Evolutionary conservation across 2,329 filamentous ascomycete genomes (phyloP).

Genomic region (Metarhizium guizhouense): DNA sequence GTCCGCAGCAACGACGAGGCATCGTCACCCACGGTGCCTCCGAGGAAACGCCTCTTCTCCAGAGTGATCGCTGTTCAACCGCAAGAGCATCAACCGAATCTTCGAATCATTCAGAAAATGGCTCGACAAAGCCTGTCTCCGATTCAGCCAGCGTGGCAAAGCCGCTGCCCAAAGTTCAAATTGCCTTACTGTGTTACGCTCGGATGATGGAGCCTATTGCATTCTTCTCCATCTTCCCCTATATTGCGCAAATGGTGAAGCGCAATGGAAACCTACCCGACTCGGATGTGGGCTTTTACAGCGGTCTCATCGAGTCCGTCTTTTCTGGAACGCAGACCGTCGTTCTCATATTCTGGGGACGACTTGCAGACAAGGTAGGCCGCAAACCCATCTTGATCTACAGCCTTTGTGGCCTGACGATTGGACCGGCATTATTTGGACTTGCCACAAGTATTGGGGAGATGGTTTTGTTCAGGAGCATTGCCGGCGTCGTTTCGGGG

Average conservation of each 20-base stretch:
- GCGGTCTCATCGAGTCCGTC: conserved; percentile 63
- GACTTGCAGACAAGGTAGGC: conserved; percentile 51
- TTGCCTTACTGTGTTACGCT: conserved; percentile 64
- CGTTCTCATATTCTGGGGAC: conserved; percentile 71
- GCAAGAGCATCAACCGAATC: background rate
- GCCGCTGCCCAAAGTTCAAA: conserved; percentile 52
- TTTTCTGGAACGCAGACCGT: conserved; percentile 69
- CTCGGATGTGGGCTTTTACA: conserved; percentile 71
- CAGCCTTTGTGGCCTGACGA: conserved; percentile 54
- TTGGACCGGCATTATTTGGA: conserved; percentile 58
- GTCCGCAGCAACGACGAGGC: background rate
- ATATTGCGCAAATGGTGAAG: conserved; percentile 69
- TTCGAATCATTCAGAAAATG: background rate
- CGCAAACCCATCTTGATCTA: conserved; percentile 64
- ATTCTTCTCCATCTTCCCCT: conserved; percentile 79
- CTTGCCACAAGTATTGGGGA: conserved; percentile 57
- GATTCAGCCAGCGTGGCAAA: conserved; percentile 20
- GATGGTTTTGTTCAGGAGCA: conserved; percentile 64
- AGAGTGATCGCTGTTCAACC: background rate
- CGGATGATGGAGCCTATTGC: conserved; percentile 67
- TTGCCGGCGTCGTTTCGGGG: conserved; percentile 66
- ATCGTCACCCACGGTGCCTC: background rate
- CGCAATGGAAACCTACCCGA: conserved; percentile 52
- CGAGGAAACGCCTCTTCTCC: conserved; percentile 1
- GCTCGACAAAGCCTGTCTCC: background rate